Conservation (phyloP, 140 eudicot species). For the Senecio squalidus region DNA sequence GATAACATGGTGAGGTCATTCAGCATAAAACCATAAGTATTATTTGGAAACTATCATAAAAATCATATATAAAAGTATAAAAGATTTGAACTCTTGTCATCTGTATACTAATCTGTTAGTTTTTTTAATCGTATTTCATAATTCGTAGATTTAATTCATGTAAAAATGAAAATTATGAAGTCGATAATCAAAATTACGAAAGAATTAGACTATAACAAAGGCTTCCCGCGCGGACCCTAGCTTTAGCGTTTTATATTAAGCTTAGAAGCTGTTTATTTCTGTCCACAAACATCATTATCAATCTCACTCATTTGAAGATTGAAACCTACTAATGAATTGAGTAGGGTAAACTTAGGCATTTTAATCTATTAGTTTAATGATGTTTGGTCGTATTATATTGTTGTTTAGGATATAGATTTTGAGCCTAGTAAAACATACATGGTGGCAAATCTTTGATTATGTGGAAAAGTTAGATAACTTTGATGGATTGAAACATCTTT, state of each 20-base stretch:
- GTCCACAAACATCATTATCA: slow-evolving; percentile 33
- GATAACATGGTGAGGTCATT: slow-evolving; percentile 1
- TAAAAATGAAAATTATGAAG: too few relatives aligned
- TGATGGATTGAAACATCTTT: slow-evolving; percentile 24
- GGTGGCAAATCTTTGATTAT: slow-evolving; percentile 35
- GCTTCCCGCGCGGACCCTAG: not conserved
- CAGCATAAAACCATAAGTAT: slow-evolving; percentile 16
- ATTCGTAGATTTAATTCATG: too few relatives aligned
- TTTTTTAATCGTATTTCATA: too few relatives aligned
- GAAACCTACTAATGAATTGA: slow-evolving; percentile 18
- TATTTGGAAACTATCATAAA: too few relatives aligned
- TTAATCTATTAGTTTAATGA: slow-evolving; percentile 20
- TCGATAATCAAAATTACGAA: too few relatives aligned
- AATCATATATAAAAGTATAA: too few relatives aligned
- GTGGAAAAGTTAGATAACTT: slow-evolving; percentile 19
- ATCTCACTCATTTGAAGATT: not conserved
- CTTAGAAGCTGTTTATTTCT: not conserved
- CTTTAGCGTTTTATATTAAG: not conserved
- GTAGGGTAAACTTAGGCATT: slow-evolving; percentile 18
- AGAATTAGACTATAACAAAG: too few relatives aligned
- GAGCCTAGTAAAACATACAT: slow-evolving; percentile 31
- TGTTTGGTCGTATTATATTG: slow-evolving; percentile 14
- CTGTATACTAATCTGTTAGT: too few relatives aligned
- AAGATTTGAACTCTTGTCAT: too few relatives aligned
- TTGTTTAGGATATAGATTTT: slow-evolving; percentile 19